phyloP scores from a whole-genome alignment of 1,139 yeast species.

The Sugiyamaella xylanicola region DNA sequence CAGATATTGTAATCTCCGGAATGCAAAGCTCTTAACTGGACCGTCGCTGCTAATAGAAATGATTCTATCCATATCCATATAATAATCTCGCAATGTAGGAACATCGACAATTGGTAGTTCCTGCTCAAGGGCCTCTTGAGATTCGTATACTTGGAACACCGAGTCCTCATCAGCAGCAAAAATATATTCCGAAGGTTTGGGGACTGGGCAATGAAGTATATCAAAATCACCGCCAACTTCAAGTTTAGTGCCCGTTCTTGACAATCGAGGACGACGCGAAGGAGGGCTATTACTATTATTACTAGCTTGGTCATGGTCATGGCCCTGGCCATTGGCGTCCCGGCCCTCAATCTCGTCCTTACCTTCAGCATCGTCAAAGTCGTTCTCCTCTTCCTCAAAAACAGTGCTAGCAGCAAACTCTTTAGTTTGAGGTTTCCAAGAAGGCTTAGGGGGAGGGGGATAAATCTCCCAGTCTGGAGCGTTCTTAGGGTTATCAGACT shows the following conservation, averaged over 20 bases:
- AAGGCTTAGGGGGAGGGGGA: constrained; percentile 93
- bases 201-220: constrained; percentile 62
- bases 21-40: constrained; percentile 96
- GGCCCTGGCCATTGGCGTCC: constrained; percentile 16
- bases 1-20: constrained; percentile 84
- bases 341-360: constrained; percentile 26
- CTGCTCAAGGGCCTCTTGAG: constrained; percentile 37
- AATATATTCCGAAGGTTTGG: constrained; percentile 54
- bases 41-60: constrained; percentile 83
- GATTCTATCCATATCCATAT: constrained; percentile 74
- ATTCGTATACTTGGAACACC: constrained; percentile 64
- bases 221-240: constrained; percentile 59
- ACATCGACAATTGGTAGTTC: constrained; percentile 54
- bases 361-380: constrained; percentile 22
- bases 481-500: constrained; percentile 82
- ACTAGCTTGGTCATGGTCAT: not conserved
- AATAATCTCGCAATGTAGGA: constrained; percentile 81
- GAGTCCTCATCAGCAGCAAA: constrained; percentile 62
- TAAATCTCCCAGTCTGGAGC: constrained; percentile 69
- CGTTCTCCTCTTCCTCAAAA: constrained; percentile 28
- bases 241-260: constrained; percentile 26
- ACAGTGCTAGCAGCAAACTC: constrained; percentile 45
- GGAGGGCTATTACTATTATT: constrained; percentile 5
- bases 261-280: constrained; percentile 18
- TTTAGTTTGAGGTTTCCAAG: constrained; percentile 74